Conservation (phyloP, 768 basidiomycete species). For the Phaeotremella skinneri region DNA sequence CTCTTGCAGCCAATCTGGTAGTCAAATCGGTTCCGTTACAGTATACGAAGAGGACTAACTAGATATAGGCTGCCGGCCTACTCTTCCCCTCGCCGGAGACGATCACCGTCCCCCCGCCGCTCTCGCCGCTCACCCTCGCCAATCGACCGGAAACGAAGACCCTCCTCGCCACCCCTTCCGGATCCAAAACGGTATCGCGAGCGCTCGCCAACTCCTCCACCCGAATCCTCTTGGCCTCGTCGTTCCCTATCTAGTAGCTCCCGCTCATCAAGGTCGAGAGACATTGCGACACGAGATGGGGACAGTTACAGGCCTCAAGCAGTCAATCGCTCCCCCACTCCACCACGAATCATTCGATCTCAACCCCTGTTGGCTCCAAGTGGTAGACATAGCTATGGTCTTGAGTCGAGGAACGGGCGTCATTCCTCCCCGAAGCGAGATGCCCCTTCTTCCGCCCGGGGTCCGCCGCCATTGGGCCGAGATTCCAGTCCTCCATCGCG, state of each 20-base stretch:
- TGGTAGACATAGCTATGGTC: not conserved
- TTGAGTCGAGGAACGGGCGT: too few relatives aligned
- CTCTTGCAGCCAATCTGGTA: not conserved
- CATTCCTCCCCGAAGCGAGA: not conserved
- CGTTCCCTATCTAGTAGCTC: not conserved
- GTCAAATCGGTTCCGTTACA: too few relatives aligned
- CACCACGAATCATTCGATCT: conserved; percentile 3
- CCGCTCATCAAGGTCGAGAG: conserved; percentile 10
- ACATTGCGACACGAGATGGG: not conserved
- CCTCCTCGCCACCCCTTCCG: conserved; percentile 7
- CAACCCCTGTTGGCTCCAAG: not conserved
- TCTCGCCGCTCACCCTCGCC: conserved; percentile 1
- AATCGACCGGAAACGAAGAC: conserved; percentile 17
- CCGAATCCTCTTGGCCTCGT: not conserved
- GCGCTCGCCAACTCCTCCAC: conserved; percentile 3
- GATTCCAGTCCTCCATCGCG: not conserved
- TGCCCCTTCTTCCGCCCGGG: not conserved
- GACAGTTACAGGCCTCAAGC: not conserved
- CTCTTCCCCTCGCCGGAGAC: not conserved
- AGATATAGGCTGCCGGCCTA: too few relatives aligned
- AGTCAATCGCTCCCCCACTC: conserved; percentile 4
- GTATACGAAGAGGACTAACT: too few relatives aligned
- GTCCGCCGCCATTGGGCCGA: not conserved
- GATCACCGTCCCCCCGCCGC: conserved; percentile 13
- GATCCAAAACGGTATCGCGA: conserved; percentile 21